Conservation (phyloP, 2,329 filamentous ascomycete species). For the Alternaria solani region DNA sequence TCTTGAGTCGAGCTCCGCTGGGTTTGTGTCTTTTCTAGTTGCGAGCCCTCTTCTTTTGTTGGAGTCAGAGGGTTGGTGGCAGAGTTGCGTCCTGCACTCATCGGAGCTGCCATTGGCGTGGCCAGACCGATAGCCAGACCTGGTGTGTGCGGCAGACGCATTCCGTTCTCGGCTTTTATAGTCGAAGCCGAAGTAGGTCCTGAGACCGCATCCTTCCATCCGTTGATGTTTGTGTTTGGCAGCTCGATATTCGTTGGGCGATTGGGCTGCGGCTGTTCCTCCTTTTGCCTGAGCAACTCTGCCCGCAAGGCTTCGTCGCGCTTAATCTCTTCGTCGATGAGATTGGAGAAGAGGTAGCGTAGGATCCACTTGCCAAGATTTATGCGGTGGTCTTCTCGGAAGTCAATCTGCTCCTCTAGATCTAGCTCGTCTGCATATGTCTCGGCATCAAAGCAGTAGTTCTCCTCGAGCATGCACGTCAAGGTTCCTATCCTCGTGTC, state of each 20-base stretch:
- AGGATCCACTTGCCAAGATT: conserved; percentile 97
- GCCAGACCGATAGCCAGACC: conserved; percentile 81
- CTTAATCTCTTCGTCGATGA: conserved; percentile 89
- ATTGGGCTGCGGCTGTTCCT: conserved; percentile 63
- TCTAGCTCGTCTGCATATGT: conserved; percentile 92
- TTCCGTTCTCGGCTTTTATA: conserved; percentile 66
- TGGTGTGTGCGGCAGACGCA: conserved; percentile 70
- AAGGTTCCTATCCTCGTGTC: conserved; percentile 92
- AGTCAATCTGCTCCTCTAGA: conserved; percentile 76
- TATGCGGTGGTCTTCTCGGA: conserved; percentile 93
- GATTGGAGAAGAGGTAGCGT: conserved; percentile 85
- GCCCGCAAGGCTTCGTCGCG: conserved; percentile 79
- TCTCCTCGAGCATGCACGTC: conserved; percentile 89
- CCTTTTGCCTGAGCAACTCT: conserved; percentile 71
- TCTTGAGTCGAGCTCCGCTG: conserved; percentile 63
- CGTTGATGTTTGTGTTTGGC: conserved; percentile 57
- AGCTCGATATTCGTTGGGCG: conserved; percentile 69
- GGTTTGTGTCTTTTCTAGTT: conserved; percentile 64
- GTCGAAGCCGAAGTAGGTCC: conserved; percentile 59
- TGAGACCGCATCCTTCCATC: conserved; percentile 53
- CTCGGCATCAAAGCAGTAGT: conserved; percentile 96
- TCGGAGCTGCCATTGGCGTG: conserved; percentile 64
- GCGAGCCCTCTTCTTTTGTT: conserved; percentile 53
- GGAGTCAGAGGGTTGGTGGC: conserved; percentile 50
- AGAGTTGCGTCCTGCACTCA: conserved; percentile 46